Conservation (phyloP, 805 yeast species). For the Clavispora asparagi region DNA sequence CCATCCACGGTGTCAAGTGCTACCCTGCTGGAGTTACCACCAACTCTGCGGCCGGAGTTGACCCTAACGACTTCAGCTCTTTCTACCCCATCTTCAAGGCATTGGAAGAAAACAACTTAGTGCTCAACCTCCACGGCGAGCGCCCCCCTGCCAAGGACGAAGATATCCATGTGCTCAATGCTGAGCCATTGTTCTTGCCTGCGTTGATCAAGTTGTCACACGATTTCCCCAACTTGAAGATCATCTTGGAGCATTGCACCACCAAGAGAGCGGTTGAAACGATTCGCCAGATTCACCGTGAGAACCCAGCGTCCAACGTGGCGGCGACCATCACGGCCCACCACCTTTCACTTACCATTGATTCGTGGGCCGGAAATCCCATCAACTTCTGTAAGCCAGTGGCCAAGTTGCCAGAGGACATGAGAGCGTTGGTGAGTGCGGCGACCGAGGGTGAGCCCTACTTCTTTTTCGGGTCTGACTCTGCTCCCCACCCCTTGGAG, state of each 20-base stretch:
- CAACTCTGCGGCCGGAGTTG: conserved; percentile 87
- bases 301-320: conserved; percentile 44
- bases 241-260: conserved; percentile 92
- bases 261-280: conserved; percentile 82
- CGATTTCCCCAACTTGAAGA: conserved; percentile 82
- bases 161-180: conserved; percentile 86
- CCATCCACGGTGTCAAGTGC: conserved; percentile 85
- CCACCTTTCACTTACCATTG: conserved; percentile 82
- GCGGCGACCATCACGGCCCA: conserved; percentile 96
- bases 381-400: conserved; percentile 96
- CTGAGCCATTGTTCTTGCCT: conserved; percentile 89
- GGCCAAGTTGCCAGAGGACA: conserved; percentile 86
- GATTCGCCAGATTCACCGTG: conserved; percentile 48
- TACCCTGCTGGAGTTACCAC: conserved; percentile 99
- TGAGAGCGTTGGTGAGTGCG: conserved; percentile 74
- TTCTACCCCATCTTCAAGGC: conserved; percentile 89
- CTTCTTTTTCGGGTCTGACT: conserved; percentile 95
- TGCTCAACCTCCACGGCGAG: conserved; percentile 93
- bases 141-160: conserved; percentile 57
- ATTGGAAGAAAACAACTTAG: conserved; percentile 72
- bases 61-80: conserved; percentile 81
- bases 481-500: conserved; percentile 92
- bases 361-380: conserved; percentile 96
- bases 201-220: conserved; percentile 71
- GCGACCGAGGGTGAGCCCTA: conserved; percentile 89